These are phyloP conservation scores for Calycina herbarum DNA, from an alignment of 2,329 filamentous ascomycete genomes.

Conservation along the genomic window DNA sequence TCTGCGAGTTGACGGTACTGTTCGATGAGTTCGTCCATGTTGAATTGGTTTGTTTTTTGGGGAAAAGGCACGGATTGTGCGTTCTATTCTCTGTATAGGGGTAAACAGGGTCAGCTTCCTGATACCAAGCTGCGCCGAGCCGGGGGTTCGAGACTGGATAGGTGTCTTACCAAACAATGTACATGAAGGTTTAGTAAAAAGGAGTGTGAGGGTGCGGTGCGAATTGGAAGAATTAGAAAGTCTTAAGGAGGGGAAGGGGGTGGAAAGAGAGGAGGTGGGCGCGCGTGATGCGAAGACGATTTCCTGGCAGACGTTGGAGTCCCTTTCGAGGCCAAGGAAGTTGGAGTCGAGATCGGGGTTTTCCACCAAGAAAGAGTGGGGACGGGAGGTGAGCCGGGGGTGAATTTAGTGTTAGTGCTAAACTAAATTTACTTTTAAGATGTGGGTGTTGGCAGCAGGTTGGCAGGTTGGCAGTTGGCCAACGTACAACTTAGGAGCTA, in stretches of 20 bases:
- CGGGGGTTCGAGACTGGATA: background rate
- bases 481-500: no score
- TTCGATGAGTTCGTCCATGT: conserved; percentile 31
- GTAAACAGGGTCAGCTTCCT: conserved; percentile 16
- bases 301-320: background rate
- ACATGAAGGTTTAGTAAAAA: conserved; percentile 17
- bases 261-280: conserved; percentile 8
- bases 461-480: no score
- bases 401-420: no score
- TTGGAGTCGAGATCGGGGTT: background rate
- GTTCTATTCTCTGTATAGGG: conserved; percentile 28
- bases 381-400: background rate
- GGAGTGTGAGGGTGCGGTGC: conserved; percentile 25
- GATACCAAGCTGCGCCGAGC: background rate
- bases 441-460: no score
- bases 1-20: conserved; percentile 31
- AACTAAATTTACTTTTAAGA: no score
- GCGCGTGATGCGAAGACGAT: background rate
- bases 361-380: background rate
- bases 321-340: background rate
- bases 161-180: conserved; percentile 30
- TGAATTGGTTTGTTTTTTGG: conserved; percentile 15
- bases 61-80: conserved; percentile 31
- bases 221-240: conserved; percentile 22
- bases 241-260: conserved; percentile 16